A percentile compares a stretch with the other conserved stretches of the same genome.
Conservation (phyloP, 768 basidiomycete genomes). For the Rhizopogon roseolus region DNA sequence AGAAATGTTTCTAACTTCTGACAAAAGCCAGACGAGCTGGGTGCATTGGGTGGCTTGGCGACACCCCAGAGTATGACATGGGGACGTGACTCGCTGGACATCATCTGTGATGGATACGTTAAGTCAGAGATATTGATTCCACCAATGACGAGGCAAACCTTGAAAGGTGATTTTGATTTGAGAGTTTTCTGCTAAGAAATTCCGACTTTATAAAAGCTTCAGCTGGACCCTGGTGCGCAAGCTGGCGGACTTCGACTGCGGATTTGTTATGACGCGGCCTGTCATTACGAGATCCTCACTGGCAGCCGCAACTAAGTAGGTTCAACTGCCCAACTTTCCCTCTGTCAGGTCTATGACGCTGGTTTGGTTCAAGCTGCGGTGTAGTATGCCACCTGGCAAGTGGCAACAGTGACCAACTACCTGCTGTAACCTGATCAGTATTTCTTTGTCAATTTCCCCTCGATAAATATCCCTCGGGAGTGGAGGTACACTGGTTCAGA, state of each 20-base stretch:
- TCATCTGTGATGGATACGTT: background rate
- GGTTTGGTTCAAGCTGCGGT: no score
- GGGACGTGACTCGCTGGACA: background rate
- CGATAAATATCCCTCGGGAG: no score
- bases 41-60: conserved; percentile 13
- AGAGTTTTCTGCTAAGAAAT: background rate
- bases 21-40: conserved; percentile 27
- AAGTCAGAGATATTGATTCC: background rate
- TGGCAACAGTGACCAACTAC: no score
- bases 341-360: no score
- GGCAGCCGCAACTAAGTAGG: background rate
- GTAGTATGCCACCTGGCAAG: no score
- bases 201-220: background rate
- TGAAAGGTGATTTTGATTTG: background rate
- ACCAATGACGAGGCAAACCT: background rate
- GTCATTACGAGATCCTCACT: background rate
- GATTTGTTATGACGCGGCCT: background rate
- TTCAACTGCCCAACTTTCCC: background rate
- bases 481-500: no score
- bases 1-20: conserved; percentile 30
- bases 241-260: background rate
- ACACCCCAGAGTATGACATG: conserved; percentile 24
- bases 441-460: no score
- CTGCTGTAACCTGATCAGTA: no score
- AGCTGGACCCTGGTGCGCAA: background rate